Conservation (phyloP, 2,329 filamentous ascomycete genomes). For the Teratosphaeria destructans region DNA sequence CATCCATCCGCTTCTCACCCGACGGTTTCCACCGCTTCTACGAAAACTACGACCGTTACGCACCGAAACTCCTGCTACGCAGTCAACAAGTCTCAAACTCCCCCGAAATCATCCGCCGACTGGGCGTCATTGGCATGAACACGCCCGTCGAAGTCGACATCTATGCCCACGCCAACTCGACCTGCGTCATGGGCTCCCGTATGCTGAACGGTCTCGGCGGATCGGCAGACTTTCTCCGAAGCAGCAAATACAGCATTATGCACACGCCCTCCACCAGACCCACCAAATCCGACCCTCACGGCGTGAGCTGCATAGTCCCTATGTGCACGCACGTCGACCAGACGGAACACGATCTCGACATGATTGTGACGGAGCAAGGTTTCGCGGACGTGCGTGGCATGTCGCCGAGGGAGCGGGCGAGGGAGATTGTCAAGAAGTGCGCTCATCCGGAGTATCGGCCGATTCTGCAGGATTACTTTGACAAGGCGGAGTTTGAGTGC, state of each 20-base stretch:
- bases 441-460: slow-evolving; percentile 76
- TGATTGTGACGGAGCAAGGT: slow-evolving; percentile 71
- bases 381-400: slow-evolving; percentile 78
- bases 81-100: slow-evolving; percentile 84
- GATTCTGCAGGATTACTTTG: slow-evolving; percentile 72
- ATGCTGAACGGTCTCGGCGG: slow-evolving; percentile 82
- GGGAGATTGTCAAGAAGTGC: slow-evolving; percentile 79
- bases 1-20: slow-evolving; percentile 81
- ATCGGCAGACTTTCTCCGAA: slow-evolving; percentile 70
- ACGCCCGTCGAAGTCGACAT: slow-evolving; percentile 91
- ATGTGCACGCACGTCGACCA: slow-evolving; percentile 90
- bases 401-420: slow-evolving; percentile 66
- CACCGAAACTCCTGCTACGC: slow-evolving; percentile 72
- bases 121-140: slow-evolving; percentile 91
- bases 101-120: slow-evolving; percentile 77
- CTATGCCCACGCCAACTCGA: slow-evolving; percentile 86
- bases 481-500: slow-evolving; percentile 78
- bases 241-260: slow-evolving; percentile 81
- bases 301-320: slow-evolving; percentile 80
- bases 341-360: slow-evolving; percentile 84
- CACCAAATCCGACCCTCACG: slow-evolving; percentile 70
- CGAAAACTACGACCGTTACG: slow-evolving; percentile 69
- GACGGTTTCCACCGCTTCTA: slow-evolving; percentile 90
- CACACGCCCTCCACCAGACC: slow-evolving; percentile 77
- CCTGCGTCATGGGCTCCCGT: slow-evolving; percentile 76